phyloP scores from a whole-genome alignment of 2,329 filamentous ascomycete species.

The Paecilomyces sp. region DNA sequence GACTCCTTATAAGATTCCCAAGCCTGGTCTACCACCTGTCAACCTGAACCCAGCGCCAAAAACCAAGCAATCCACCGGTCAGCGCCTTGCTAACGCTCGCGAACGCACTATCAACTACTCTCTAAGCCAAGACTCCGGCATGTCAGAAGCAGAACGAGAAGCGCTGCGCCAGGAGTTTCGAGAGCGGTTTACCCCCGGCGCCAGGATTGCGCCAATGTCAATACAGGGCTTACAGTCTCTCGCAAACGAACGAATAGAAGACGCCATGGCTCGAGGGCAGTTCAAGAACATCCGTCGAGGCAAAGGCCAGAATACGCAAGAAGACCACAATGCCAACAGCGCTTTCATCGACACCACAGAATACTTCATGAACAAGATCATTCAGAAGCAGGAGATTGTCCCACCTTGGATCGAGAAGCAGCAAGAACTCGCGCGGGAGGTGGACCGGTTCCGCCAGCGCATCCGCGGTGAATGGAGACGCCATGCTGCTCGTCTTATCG shows the following conservation, averaged over 20 bases:
- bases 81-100: constrained; percentile 50
- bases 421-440: constrained; percentile 70
- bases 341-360: constrained; percentile 95
- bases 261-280: constrained; percentile 85
- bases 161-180: constrained; percentile 65
- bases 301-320: constrained; percentile 59
- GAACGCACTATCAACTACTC: constrained; percentile 53
- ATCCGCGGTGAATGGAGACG: constrained; percentile 77
- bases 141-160: constrained; percentile 67
- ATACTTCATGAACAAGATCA: constrained; percentile 98
- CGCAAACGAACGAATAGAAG: constrained; percentile 87
- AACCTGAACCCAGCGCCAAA: constrained; percentile 41
- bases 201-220: constrained; percentile 65
- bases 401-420: constrained; percentile 99
- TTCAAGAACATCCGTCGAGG: constrained; percentile 81
- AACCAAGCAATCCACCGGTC: constrained; percentile 36
- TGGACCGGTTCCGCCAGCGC: constrained; percentile 63
- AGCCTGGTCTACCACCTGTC: constrained; percentile 29
- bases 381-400: constrained; percentile 89
- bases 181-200: constrained; percentile 70
- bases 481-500: constrained; percentile 71
- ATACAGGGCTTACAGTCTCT: constrained; percentile 72
- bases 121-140: constrained; percentile 45
- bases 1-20: constrained; percentile 33
- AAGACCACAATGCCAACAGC: constrained; percentile 74